Percentiles rank a stretch among this genome's conserved stretches.
Conservation (phyloP, 2,329 filamentous ascomycete species). For the Dactylella cylindrospora region DNA sequence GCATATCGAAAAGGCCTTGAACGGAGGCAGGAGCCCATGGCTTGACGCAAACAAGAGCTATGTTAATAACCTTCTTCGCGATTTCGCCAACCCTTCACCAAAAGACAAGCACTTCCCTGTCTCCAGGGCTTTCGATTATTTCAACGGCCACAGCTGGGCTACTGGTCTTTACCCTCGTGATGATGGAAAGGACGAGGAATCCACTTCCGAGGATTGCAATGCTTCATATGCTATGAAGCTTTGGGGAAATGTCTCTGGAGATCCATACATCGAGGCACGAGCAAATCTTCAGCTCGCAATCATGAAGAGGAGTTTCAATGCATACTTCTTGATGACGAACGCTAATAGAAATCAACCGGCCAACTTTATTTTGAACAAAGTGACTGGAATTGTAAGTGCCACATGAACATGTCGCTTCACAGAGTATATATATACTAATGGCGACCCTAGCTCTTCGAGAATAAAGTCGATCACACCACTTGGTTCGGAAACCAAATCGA, state of each 20-base stretch:
- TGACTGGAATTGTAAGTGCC: slow-evolving; percentile 47
- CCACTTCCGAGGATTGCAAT: slow-evolving; percentile 86
- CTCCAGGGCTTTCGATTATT: slow-evolving; percentile 88
- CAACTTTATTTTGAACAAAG: slow-evolving; percentile 77
- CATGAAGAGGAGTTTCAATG: slow-evolving; percentile 69
- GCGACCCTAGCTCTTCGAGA: slow-evolving; percentile 71
- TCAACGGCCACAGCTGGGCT: slow-evolving; percentile 80
- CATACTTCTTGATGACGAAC: slow-evolving; percentile 78
- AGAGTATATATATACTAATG: slow-evolving; percentile 48
- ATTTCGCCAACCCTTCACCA: slow-evolving; percentile 73
- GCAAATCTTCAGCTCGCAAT: slow-evolving; percentile 83
- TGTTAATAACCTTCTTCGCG: slow-evolving; percentile 80
- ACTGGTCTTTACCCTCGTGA: slow-evolving; percentile 70
- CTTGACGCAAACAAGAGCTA: slow-evolving; percentile 77
- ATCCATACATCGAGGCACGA: slow-evolving; percentile 75
- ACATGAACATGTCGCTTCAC: slow-evolving; percentile 58
- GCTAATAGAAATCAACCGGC: slow-evolving; percentile 71
- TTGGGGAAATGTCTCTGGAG: slow-evolving; percentile 80
- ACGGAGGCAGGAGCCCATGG: slow-evolving; percentile 34
- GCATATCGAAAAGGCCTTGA: slow-evolving; percentile 52
- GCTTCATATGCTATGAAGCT: slow-evolving; percentile 85
- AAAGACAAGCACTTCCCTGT: slow-evolving; percentile 76
- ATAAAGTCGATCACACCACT: slow-evolving; percentile 90
- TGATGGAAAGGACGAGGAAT: slow-evolving; percentile 84
- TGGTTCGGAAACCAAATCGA: slow-evolving; percentile 77